Conservation (phyloP, 2,329 filamentous ascomycete species). For the Aureobasidium sp. region DNA sequence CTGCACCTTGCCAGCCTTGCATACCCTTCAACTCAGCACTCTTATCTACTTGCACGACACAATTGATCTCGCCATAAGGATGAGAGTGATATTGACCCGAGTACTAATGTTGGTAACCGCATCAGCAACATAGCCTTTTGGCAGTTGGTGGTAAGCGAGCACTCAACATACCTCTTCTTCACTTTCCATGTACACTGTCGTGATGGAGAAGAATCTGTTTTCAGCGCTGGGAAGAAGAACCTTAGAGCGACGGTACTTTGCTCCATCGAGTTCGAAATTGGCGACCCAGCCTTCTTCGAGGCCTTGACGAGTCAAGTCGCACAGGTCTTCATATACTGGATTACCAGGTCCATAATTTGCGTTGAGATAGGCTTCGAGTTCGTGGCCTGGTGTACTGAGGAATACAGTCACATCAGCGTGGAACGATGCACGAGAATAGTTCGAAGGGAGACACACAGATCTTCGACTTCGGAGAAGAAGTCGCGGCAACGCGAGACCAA, state of each 20-base stretch:
- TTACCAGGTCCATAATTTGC: slow-evolving; percentile 22
- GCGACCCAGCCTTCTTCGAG: slow-evolving; percentile 26
- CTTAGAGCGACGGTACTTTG: slow-evolving; percentile 37
- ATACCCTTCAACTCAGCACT: slow-evolving; percentile 45
- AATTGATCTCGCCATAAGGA: slow-evolving; percentile 25
- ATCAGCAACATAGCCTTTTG: background rate
- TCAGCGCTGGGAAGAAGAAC: slow-evolving; percentile 37
- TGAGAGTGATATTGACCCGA: slow-evolving; percentile 40
- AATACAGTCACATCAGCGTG: background rate
- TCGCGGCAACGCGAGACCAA: slow-evolving; percentile 15
- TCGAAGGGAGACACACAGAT: slow-evolving; percentile 16
- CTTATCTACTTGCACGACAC: slow-evolving; percentile 34
- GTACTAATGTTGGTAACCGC: slow-evolving; percentile 25
- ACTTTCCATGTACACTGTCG: slow-evolving; percentile 49
- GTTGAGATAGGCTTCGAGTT: slow-evolving; percentile 23
- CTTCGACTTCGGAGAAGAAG: slow-evolving; percentile 24
- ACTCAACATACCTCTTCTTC: slow-evolving; percentile 20
- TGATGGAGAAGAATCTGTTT: slow-evolving; percentile 47
- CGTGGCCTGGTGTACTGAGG: slow-evolving; percentile 22
- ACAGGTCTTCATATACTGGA: slow-evolving; percentile 23
- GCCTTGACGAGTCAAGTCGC: slow-evolving; percentile 19
- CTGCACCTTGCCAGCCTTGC: slow-evolving; percentile 47
- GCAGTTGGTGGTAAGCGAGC: background rate
- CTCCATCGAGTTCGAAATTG: slow-evolving; percentile 29
- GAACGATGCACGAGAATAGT: background rate